Evolutionary conservation across 306 rosid species (phyloP), one percentile per base, ranked within the genome.

Genomic region (Lagenaria siceraria): DNA sequence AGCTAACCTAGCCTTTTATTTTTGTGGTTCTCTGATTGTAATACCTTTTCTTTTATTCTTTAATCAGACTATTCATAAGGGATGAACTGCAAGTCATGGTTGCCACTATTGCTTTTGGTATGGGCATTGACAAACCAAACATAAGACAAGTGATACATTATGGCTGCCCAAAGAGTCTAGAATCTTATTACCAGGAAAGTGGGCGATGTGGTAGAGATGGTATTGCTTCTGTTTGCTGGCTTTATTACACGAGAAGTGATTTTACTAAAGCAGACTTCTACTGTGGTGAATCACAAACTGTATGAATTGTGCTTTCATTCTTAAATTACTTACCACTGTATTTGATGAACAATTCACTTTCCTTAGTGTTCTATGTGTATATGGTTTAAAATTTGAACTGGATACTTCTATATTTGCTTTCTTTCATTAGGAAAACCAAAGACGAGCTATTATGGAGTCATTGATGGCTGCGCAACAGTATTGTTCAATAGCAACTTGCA

Each of bases 131-230:
- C 85, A 93, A 93, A 86, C 98, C 98, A 61, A 88, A 91, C 79
- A 84, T 93, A 83, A 87, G 98, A 81, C 88, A 88, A 82, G 98
- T 93, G 81, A 93, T 93, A 80, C 98, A 93, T 80, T 91, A 88
- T 81, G 98, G 98, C 68, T 93, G 98, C 85, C 98, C 97, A 15
- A 93, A 93, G 86, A 91, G 89, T 86, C 81, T 88, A 74, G 97
- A 93, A 81, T 88, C 90, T 75, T 93, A 93, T 84, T 93, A 91
- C 87, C 98, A 93, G 86, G 98, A 87, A 91, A 93, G 97, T 80
- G 97, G 98, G 64, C 86, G 97, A 35, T 93, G 97, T 46, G 98
- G 97, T 79, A 87, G 98, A 87, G 98, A 93, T 86, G 97, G 98
- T 75, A 84, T 93, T 78, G 86, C 96, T 49, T 93, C 98, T 81